Evolutionary conservation across 495 filamentous ascomycete species (phyloP), one percentile per base, ranked within the genome.

Genomic region (Neurospora sp.): DNA sequence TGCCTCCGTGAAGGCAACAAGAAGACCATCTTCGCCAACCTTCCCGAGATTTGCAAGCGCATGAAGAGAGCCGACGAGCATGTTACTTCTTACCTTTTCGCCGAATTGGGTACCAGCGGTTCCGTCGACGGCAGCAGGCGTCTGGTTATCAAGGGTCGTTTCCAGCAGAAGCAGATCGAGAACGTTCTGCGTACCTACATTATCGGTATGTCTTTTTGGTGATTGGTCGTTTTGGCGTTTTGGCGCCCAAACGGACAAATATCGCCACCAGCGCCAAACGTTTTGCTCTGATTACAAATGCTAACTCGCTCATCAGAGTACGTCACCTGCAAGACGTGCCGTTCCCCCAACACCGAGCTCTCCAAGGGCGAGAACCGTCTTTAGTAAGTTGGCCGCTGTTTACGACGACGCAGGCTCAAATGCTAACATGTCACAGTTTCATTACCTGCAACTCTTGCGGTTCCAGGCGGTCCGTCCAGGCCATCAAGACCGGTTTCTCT

Each of bases 401-500:
- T 91, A 81, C 92, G 93, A 89, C 93, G 73, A 93, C 90, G 39
- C 93, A 90, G 86, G 18, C 18, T 4, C 53, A 16, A 40, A 35
- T 68, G 69, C 72, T 78, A 71, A 79, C 71, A 16, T 10, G 0
- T n/a, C 20, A 11, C 46, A 76, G 75, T 77, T 84, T 85, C 78
- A 84, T 84, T 73, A 84, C 83, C 37, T 84, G 83, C 81, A 84
- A 84, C 85, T 93, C 91, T 27, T 98, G 96, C 78, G 93, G 93
- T 70, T 94, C 91, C 70, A 89, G 95, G 80, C 92, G 96, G 78
- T 93, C 89, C 76, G 96, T 99, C 82, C 92, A 93, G 73, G 93
- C 96, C 70, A 98, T 99, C 91, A 99, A 98, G 91, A 97, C 93
- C 53, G 96, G 96, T 93, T 99, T 98, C 93, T 93, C 93, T 78